These are phyloP conservation scores for Rhizopogon salebrosus DNA, from an alignment of 768 basidiomycete species.

Conservation along the genomic window DNA sequence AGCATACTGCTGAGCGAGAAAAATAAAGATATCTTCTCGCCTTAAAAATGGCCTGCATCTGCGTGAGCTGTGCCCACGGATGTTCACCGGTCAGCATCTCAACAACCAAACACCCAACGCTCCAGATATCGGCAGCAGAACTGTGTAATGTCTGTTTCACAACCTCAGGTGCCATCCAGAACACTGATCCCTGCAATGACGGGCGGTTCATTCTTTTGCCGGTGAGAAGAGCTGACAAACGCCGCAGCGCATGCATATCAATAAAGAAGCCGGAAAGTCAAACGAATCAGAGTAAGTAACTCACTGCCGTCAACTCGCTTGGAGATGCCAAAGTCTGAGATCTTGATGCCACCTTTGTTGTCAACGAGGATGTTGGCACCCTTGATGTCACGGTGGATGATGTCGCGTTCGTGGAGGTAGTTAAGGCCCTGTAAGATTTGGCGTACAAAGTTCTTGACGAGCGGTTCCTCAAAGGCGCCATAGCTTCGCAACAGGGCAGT, in stretches of 20 bases:
- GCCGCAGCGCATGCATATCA: constrained; percentile 34
- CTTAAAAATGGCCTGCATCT: constrained; percentile 99
- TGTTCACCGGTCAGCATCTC: constrained; percentile 97
- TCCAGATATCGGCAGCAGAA: constrained; percentile 93
- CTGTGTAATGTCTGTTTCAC: constrained; percentile 95
- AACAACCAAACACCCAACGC: constrained; percentile 89
- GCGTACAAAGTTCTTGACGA: constrained; percentile 88
- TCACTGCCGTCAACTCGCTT: constrained; percentile 96
- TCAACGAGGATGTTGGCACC: constrained; percentile 98
- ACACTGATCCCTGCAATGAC: constrained; percentile 95
- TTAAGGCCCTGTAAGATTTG: constrained; percentile 87
- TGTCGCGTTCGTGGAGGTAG: constrained; percentile 97
- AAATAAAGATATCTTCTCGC: constrained; percentile 31
- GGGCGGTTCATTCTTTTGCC: constrained; percentile 80
- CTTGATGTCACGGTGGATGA: constrained; percentile 98
- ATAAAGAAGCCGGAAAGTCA: not conserved
- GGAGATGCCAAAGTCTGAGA: constrained; percentile 94
- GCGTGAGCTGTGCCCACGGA: constrained; percentile 91
- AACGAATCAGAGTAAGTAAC: constrained; percentile 34
- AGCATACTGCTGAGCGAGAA: not conserved
- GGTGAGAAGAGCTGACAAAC: constrained; percentile 33
- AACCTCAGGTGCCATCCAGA: constrained; percentile 99
- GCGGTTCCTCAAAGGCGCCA: constrained; percentile 89
- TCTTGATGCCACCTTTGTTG: constrained; percentile 96
- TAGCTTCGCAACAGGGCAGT: constrained; percentile 85